Base-by-base conservation (phyloP, 2,329 filamentous ascomycete species). In the Stemphylium lycopersici region DNA sequence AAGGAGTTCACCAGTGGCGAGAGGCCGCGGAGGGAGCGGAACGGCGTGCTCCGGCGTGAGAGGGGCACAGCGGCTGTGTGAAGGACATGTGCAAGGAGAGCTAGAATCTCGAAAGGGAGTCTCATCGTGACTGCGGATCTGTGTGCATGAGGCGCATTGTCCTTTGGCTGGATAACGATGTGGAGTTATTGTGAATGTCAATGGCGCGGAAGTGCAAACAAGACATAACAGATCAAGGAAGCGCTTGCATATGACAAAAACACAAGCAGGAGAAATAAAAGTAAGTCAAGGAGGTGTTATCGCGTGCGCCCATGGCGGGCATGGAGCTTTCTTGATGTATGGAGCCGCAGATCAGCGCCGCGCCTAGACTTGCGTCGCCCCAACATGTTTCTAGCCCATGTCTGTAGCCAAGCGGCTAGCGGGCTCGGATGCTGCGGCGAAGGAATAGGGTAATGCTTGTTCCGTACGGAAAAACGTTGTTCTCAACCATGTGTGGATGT, bases 1-100 rank as follows among this genome's bases (percentile, higher is more conserved):
- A 59, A 58, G 56, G 67, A 61, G 36, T 39, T 55, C 3, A 46
- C 40, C n/a, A 64, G 55, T n/a, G 47, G 50, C 7, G 66, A 63
- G 18, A 70, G 65, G 52, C 61, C 61, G 26, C 18, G 49, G n/a
- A 49, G 52, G 24, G 37, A 54, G 46, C 42, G 52, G 51, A 47
- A 57, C 3, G 51, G 51, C 33, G 38, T 54, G 48, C 48, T 43
- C 48, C 43, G 46, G 34, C 38, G 43, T 24, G 38, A 36, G 41
- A 58, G 76, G 11, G 34, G 52, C 10, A 37, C 16, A 16, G 31
- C 37, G 13, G 7, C 15, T 4, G 40, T 32, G 4, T 39, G 16
- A 5, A 45, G 7, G 29, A 50, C 2, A 15, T 38, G 33, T 7
- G 40, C 29, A 12, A 54, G 18, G n/a, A 49, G 33, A 15, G 49